phyloP scores from a whole-genome alignment of 2,329 filamentous ascomycete genomes.

The Verticillium longisporum region DNA sequence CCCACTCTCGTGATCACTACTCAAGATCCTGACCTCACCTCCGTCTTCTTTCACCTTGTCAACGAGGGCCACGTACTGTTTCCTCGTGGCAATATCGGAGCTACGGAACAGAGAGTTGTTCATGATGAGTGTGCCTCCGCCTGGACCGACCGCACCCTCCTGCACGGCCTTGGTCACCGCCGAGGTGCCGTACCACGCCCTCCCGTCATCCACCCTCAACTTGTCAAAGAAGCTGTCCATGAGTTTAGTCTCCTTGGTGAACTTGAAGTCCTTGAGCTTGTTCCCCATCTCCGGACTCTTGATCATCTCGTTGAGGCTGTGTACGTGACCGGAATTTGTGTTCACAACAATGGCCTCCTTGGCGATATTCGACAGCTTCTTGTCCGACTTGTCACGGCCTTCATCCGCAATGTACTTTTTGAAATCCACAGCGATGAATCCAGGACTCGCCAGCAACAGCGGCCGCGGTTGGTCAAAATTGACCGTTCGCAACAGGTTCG shows the following conservation, averaged over 20 bases:
- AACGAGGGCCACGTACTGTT: slow-evolving; percentile 76
- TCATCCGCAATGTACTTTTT: slow-evolving; percentile 64
- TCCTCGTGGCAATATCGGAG: slow-evolving; percentile 68
- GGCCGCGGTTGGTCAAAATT: slow-evolving; percentile 67
- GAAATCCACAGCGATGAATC: slow-evolving; percentile 79
- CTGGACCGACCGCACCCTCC: slow-evolving; percentile 81
- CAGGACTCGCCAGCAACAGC: slow-evolving; percentile 79
- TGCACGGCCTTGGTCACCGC: slow-evolving; percentile 79
- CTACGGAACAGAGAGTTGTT: slow-evolving; percentile 84
- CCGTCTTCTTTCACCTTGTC: slow-evolving; percentile 83
- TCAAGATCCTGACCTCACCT: slow-evolving; percentile 82
- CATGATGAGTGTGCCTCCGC: slow-evolving; percentile 78
- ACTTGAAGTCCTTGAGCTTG: slow-evolving; percentile 80
- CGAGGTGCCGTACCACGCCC: slow-evolving; percentile 81
- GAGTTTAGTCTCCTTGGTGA: slow-evolving; percentile 71
- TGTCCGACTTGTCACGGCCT: slow-evolving; percentile 53
- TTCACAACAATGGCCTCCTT: slow-evolving; percentile 70
- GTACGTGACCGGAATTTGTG: slow-evolving; percentile 76
- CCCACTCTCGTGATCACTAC: slow-evolving; percentile 90
- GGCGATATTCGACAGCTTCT: slow-evolving; percentile 55
- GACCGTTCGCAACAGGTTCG: slow-evolving; percentile 69
- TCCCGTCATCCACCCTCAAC: slow-evolving; percentile 76
- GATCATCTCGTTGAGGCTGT: slow-evolving; percentile 82
- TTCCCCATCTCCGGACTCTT: slow-evolving; percentile 71
- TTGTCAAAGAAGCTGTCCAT: slow-evolving; percentile 80